phyloP scores from a whole-genome alignment of 129 eudicot genomes.

The Pulicaria dysenterica region DNA sequence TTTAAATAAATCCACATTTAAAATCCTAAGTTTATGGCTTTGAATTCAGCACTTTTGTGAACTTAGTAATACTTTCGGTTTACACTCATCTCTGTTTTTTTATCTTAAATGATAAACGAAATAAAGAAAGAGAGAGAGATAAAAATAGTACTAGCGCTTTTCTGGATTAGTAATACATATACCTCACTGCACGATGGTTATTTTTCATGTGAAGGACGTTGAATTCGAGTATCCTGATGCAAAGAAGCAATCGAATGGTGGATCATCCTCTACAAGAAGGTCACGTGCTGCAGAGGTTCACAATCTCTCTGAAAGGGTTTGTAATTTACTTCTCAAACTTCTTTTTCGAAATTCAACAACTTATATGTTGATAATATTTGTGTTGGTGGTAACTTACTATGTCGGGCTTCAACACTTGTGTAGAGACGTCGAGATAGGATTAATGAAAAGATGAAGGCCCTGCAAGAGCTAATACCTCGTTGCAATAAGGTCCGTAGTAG shows the following conservation, averaged over 20 bases:
- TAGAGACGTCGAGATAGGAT: constrained; percentile 92
- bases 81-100: no score
- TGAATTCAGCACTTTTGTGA: no score
- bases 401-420: constrained; percentile 3
- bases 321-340: constrained; percentile 6
- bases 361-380: not conserved
- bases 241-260: constrained; percentile 60
- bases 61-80: no score
- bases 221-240: constrained; percentile 53
- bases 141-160: not conserved
- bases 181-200: not conserved
- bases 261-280: constrained; percentile 66
- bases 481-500: constrained; percentile 64
- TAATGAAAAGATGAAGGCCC: constrained; percentile 76
- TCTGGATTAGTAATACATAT: not conserved
- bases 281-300: constrained; percentile 93
- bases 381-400: not conserved
- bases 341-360: not conserved
- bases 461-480: constrained; percentile 86
- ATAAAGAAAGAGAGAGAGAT: no score
- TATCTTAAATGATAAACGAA: no score
- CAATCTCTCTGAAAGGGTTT: constrained; percentile 88
- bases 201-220: constrained; percentile 47
- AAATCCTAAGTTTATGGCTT: no score
- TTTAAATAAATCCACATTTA: no score